Evolutionary conservation across 2,329 filamentous ascomycete species (phyloP), one percentile per base, ranked within the genome.

Genomic region (Claviceps capensis): DNA sequence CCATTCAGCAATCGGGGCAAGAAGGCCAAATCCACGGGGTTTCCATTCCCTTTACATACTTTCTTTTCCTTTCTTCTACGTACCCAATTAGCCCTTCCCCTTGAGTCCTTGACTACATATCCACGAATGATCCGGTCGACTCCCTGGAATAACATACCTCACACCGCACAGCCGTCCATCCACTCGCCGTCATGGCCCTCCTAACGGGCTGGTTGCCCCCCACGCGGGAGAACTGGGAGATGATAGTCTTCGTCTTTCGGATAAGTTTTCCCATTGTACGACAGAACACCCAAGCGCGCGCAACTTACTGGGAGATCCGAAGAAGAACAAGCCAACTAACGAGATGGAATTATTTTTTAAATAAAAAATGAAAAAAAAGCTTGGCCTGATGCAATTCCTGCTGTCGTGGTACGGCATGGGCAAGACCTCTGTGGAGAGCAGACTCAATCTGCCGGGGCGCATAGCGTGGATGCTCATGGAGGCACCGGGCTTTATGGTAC

Each of bases 391-490:
- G 22, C 89, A 95, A 79, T 94, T 85, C 83, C 54, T 83, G 52
- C 70, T 76, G n/a, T 77, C 80, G 52, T 95, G 81, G 77, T 93
- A 96, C 66, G 87, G 87, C 49, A 88, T 91, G 73, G 93, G 93
- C 66, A 97, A 97, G 70, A 95, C 90, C 2, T 95, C 88, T 3
- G 76, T 82, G 17, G 63, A 75, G 3, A 89, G 85, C 60, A 71
- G 71, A 13, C 73, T 93, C 64, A 98, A 98, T 69, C 68, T 97
- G n/a, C 87, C 90, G 1, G 93, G 93, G 55, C 87, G 86, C 60
- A 72, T 88, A 56, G 89, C 81, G 53, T 98, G 93, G 93, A 76
- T 86, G 52, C 78, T 82, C 2, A 96, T 96, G 88, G 93, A 98
- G 67, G 72, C 78, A 14, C 82, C 86, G 0, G 88, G 88, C 16